Evolutionary conservation across 192 early-diverging fungal genomes (phyloP), one percentile per base, ranked within the genome.

Genomic region (Coemansia sp.): DNA sequence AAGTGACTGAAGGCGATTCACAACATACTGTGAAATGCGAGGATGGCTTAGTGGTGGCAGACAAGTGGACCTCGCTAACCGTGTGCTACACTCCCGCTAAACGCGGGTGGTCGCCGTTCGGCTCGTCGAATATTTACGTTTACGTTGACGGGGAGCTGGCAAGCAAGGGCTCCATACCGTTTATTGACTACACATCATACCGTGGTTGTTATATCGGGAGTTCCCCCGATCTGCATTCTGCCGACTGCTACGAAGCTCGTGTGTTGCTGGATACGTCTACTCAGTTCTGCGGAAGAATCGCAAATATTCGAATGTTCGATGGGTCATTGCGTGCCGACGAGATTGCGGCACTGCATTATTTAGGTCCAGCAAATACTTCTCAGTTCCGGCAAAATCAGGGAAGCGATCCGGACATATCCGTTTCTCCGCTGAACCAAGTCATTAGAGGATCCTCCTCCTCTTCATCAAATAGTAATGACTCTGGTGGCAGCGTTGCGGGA

Each of bases 101-200:
- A 58, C 75, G 75, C 17, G 69, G 75, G 9, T 77, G 75, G 75
- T 77, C 75, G 29, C 75, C 75, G 29, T 77, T 77, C 53, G 70
- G 69, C 17, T 62, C 66, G 10, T 77, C 75, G 11, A 77, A 77
- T 45, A 13, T 77, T 29, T 62, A 62, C 50, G 19, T 77, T 5
- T 77, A 77, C 50, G 29, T 72, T 15, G 61, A 71, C 33, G 69
- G 69, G 13, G 63, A 43, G 33, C 62, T 62, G 50, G 57, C 32
- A 14, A 49, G 71, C 63, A 77, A 77, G 62, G 59, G 70, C 1
- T 58, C 69, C 7, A 23, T 69, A 10, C 75, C 75, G 13, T 77
- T 65, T 49, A 72, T 72, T 25, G 70, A 77, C n/a, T 40, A 68
- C 29, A 11, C 59, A 9, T 15, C 41, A 2, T 72, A 72, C 48